Evolutionary conservation across 768 basidiomycete species (phyloP), one percentile per base, ranked within the genome.

Genomic region (Tulasnella sp.): DNA sequence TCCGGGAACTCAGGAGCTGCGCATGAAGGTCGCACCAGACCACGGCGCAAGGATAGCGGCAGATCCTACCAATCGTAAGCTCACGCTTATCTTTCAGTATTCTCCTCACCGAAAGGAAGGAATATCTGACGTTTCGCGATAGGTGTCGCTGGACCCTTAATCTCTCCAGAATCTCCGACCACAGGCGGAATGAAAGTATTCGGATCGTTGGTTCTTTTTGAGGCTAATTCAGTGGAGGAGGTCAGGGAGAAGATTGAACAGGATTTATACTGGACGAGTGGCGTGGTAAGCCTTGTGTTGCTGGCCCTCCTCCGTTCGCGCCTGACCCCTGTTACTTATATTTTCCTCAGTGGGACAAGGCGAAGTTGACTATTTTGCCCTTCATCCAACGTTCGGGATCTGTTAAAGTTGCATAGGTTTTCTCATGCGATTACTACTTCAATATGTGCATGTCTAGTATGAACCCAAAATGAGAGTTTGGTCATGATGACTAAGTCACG

Each of bases 121-220:
- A 40, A 58, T 16, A 50, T 5, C 64, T n/a, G 11, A 74, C 20
- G 42, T 20, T 69, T 16, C 12, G 48, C n/a, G 60, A 46, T 82
- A 92, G 92, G 89, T 75, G 83, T 92, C 60, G 92, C 88, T 3
- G 92, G 92, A 41, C 89, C 88, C 12, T 78, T 92, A 80, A 83
- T 92, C 58, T 90, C 89, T 2, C 91, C 92, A 2, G 92, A 92
- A 82, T 82, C 82, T 16, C 58, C 81, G 91, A 85, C 86, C 12
- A 86, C 86, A 7, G 87, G 87, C 16, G 86, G 89, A 41, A 90
- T 88, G 85, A 92, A 90, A 84, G 87, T 93, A 85, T 85, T 91
- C 50, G 92, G 91, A 28, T 92, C 91, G 0, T 84, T 88, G 79
- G 86, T 92, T 72, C 86, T 93, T 31, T 88, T 87, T 76, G 88